Base-by-base conservation (phyloP, 352 stramenopile genomes). In the Pythium rhizo-oryzae region DNA sequence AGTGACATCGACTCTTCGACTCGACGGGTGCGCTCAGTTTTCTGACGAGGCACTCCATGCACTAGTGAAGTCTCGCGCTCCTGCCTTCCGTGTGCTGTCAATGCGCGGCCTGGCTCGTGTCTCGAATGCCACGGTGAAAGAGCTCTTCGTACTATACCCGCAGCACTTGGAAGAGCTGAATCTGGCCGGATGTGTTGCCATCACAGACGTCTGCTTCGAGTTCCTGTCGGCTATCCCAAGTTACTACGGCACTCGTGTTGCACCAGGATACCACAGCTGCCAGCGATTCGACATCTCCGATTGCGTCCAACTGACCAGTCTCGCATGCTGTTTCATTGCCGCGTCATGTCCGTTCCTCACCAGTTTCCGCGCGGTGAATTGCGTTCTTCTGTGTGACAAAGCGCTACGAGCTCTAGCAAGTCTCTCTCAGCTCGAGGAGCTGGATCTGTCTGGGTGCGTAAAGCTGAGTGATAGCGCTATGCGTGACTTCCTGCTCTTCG, bases 251-350 rank as follows among this genome's bases (percentile, higher is more conserved):
- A 79, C 80, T 28, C 78, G 76, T 1, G 63, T 72, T 41, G 70
- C 80, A 11, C 74, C 71, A 9, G 75, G 71, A 15, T 92, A 92
- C 43, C 71, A 76, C 15, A 63, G 67, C 30, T 44, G 91, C 13
- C n/a, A 46, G 12, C 72, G 69, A 12, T 46, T 93, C 12, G 82
- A 95, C 54, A 67, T 95, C 21, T 88, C 84, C 1, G 79, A 76
- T 3, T 91, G 84, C 37, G 52, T 24, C 4, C 61, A 30, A 1
- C 56, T 93, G 35, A 91, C 85, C 8, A 81, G 79, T 33, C 72
- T 92, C 8, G 77, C 72, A 23, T 90, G 78, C 49, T 79, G 72
- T 16, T 91, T 78, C 71, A 83, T 95, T 30, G 72, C 81, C n/a
- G 76, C 84, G 2, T 77, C 81, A 1, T 92, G 81, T 74, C 85